A percentile compares a stretch with the other conserved stretches of the same genome.
Evolutionary conservation across 2,329 filamentous ascomycete species (phyloP).

Genomic region (Lasiodiplodia sp.): DNA sequence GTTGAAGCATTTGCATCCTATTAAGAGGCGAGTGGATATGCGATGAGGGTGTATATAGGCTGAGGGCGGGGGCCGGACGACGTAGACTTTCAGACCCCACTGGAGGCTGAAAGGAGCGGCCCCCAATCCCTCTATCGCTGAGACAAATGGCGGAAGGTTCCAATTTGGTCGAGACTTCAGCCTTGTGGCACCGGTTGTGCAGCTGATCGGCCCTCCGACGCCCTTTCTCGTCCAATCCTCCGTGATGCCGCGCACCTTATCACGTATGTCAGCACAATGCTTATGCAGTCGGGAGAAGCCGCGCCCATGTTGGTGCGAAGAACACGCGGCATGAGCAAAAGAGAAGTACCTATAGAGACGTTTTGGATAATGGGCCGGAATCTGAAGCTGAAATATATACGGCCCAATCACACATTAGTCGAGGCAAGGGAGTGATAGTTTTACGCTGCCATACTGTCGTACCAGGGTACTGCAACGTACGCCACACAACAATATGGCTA

Average conservation of each 20-base stretch:
- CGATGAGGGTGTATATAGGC: neutral
- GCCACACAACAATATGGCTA: too few species aligned
- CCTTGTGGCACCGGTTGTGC: neutral
- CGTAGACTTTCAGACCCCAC: neutral
- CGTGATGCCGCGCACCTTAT: neutral
- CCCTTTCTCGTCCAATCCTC: neutral
- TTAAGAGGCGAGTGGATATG: neutral
- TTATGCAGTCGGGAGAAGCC: neutral
- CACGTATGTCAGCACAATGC: neutral
- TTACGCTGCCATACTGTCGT: too few species aligned
- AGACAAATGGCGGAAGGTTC: neutral
- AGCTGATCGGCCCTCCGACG: neutral
- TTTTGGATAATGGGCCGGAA: too few species aligned
- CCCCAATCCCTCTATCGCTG: neutral
- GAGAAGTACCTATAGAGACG: too few species aligned
- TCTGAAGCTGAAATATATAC: too few species aligned
- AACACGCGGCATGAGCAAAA: neutral
- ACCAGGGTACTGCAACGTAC: too few species aligned
- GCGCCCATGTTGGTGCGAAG: neutral
- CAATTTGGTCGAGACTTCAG: neutral
- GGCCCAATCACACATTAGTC: too few species aligned
- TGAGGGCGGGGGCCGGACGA: neutral
- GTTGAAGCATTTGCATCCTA: neutral
- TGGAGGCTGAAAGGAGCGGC: slow-evolving; percentile 3
- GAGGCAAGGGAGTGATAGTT: too few species aligned